Evolutionary conservation across 1,284 basidiomycete genomes (phyloP).

Genomic region (Sanghuangporus weigelae): DNA sequence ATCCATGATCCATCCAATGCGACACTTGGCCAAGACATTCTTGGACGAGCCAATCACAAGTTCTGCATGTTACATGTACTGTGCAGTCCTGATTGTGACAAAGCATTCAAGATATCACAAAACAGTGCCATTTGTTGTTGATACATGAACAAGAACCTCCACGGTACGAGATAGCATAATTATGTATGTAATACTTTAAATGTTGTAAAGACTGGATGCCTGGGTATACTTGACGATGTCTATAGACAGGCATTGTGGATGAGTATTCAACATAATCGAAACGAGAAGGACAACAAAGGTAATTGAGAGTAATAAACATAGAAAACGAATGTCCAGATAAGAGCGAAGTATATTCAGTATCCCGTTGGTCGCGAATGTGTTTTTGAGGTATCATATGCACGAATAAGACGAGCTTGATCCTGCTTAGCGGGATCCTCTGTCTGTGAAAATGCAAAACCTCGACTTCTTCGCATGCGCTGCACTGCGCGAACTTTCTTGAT

Average conservation of each 20-base stretch:
- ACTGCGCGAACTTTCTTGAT: constrained; percentile 97
- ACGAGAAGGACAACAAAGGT: not conserved
- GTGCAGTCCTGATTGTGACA: not conserved
- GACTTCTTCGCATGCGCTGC: constrained; percentile 89
- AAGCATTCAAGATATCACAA: not conserved
- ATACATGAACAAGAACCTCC: not conserved
- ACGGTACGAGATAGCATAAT: not conserved
- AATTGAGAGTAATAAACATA: not conserved
- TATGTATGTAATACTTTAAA: not conserved
- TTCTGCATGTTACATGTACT: not conserved
- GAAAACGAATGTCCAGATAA: not conserved
- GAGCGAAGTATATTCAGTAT: constrained; percentile 39
- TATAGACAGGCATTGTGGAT: not conserved
- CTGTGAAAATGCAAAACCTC: constrained; percentile 96
- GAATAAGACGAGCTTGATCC: constrained; percentile 82
- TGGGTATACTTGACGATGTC: not conserved
- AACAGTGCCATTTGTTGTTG: not conserved
- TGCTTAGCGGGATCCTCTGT: constrained; percentile 79
- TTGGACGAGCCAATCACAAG: too few relatives aligned
- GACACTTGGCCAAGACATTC: too few relatives aligned
- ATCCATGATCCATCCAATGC: too few relatives aligned
- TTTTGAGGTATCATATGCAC: constrained; percentile 87
- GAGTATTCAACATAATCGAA: not conserved
- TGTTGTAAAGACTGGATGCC: not conserved
- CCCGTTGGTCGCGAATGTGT: constrained; percentile 64